Base-by-base conservation (phyloP, 306 rosid genomes). In the Chamaecrista fasciculata region DNA sequence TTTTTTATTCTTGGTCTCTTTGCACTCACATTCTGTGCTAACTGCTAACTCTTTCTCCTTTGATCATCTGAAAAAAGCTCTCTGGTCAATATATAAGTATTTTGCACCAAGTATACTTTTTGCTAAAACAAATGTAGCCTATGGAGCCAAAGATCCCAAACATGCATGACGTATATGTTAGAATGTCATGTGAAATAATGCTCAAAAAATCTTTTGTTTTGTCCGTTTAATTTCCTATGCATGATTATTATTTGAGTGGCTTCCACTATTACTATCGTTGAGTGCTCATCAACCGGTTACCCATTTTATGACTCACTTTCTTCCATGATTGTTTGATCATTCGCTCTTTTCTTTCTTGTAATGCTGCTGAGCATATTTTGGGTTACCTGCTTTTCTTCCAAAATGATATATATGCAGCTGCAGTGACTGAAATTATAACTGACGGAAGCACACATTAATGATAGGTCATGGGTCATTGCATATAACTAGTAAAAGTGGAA, bases 401-500 rank as follows among this genome's bases (percentile, higher is more conserved):
- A 79, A 70, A 67, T 59, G 66, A 70, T 69, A 34, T 21, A 46
- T 26, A 59, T 11, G 44, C 26, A 31, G 43, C 61, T 44, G 71
- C 77, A 69, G 62, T 28, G 80, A 59, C 69, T 57, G 73, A 80
- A 74, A 74, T 46, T 24, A 69, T 33, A 33, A 69, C 8, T 52
- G 75, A 63, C 23, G 57, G 82, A 74, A 74, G 67, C 83, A 66
- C 69, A 71, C 78, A 78, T 67, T 75, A 21, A 62, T 62, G 79
- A 82, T 62, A 78, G 76, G 80, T 81, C 75, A 76, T 76, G 77
- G 79, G 75, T 73, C 76, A 71, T 67, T 72, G 82, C 61, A 66
- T 81, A 77, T 77, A 82, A 78, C 81, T 76, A 76, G 85, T 76
- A 74, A 83, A 86, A 77, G 89, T 78, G 72, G 80, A 78, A 79